Evolutionary conservation across 306 rosid genomes (phyloP).

Genomic region (Cucurbita argyrosperma): DNA sequence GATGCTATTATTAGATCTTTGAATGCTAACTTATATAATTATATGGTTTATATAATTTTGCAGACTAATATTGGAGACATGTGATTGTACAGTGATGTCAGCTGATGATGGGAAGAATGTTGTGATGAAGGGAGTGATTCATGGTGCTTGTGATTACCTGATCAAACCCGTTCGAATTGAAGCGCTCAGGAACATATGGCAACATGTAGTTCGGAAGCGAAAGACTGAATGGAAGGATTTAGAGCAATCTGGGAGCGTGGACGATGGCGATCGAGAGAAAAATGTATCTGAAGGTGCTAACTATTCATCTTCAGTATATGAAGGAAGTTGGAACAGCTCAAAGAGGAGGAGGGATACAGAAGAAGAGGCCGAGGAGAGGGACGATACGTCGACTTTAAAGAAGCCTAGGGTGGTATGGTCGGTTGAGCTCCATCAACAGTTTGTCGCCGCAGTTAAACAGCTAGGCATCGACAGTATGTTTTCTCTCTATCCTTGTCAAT

Average conservation of each 20-base stretch:
- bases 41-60: neutral
- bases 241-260: constrained; percentile 91
- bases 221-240: constrained; percentile 80
- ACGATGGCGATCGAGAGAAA: constrained; percentile 76
- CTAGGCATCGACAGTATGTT: constrained; percentile 87
- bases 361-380: constrained; percentile 78
- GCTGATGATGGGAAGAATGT: constrained; percentile 83
- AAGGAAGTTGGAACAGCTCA: constrained; percentile 67
- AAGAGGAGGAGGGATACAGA: constrained; percentile 86
- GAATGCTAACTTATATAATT: neutral
- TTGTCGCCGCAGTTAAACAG: constrained; percentile 91
- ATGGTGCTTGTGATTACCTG: constrained; percentile 93
- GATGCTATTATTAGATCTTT: neutral
- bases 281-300: constrained; percentile 72
- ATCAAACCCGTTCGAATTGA: constrained; percentile 94
- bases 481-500: neutral
- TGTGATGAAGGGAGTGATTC: constrained; percentile 97
- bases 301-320: constrained; percentile 89
- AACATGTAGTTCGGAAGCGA: constrained; percentile 80
- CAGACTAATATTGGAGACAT: constrained; percentile 5
- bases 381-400: constrained; percentile 75
- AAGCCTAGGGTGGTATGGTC: constrained; percentile 98
- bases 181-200: constrained; percentile 95
- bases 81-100: constrained; percentile 75
- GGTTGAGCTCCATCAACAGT: constrained; percentile 95